phyloP scores from a whole-genome alignment of 2,329 filamentous ascomycete species.

The Exophiala sideris region DNA sequence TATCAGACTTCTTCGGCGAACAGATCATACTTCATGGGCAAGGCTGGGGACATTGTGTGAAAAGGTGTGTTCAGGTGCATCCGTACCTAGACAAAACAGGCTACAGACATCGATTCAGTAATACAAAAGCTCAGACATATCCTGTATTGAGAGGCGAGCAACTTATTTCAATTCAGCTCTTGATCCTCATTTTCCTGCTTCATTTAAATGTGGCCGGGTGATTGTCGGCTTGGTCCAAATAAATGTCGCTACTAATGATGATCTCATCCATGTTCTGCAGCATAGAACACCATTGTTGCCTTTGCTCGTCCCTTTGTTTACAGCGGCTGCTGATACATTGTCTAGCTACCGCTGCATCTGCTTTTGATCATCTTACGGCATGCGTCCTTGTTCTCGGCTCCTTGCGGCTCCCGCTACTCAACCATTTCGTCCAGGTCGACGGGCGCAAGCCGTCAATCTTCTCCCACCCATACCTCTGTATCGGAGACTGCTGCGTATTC shows the following conservation, averaged over 20 bases:
- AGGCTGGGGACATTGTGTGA: constrained; percentile 2
- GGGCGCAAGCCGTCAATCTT: constrained; percentile 58
- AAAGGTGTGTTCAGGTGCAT: constrained; percentile 3
- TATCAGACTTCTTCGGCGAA: neutral
- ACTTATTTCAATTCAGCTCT: too few relatives aligned
- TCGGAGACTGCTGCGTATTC: constrained; percentile 77
- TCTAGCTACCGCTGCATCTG: neutral
- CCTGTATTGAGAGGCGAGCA: too few relatives aligned
- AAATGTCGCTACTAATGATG: too few relatives aligned
- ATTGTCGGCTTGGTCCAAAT: too few relatives aligned
- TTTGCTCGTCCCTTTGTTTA: neutral
- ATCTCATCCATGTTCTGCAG: too few relatives aligned
- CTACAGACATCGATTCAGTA: neutral
- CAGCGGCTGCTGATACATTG: neutral
- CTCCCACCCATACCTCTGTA: constrained; percentile 88
- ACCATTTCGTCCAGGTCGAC: constrained; percentile 22
- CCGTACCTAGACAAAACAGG: constrained; percentile 1
- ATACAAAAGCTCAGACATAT: too few relatives aligned
- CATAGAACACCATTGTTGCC: neutral
- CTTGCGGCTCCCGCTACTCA: constrained; percentile 22
- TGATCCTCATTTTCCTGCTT: too few relatives aligned
- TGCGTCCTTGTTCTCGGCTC: constrained; percentile 20
- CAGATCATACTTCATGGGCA: constrained; percentile 5
- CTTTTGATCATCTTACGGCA: neutral
- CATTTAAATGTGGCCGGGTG: too few relatives aligned